Base-by-base conservation (phyloP, 768 basidiomycete species). In the Tylopilus vinaceipallidus region DNA sequence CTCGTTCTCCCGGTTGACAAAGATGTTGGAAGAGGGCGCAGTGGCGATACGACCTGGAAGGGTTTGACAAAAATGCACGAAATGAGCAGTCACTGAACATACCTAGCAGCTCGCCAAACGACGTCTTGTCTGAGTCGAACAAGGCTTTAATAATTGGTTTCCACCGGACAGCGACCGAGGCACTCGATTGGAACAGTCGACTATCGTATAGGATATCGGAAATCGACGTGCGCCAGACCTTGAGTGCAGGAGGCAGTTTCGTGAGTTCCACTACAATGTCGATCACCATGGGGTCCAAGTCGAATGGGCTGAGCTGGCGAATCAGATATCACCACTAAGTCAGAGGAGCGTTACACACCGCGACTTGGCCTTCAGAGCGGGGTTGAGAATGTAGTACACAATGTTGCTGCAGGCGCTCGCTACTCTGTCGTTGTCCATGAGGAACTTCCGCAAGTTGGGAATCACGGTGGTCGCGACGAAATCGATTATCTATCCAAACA, bases 1-100 rank as follows among this genome's bases (percentile, higher is more conserved):
- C 70, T 99, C 97, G 47, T 93, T 90, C 64, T 98, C 97, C 39
- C 88, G 76, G 62, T 93, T 98, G 26, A 92, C 87, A 69, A 99
- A 99, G 47, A 99, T 97, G 60, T 97, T 98, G 17, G 92, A 86
- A 0, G 95, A 95, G 1, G 97, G 87, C 0, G 85, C 82, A 3
- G 89, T 83, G 2, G 89, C 84, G 45, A 95, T 82, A 72, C 80
- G 82, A 64, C 84, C 95, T 78, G 58, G 29, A 39, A 70, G 6
- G 57, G 39, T 8, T 66, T 34, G 49, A 22, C 34, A 17, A 47
- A 6, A 33, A 70, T 66, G n/a, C 49, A 47, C 35, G 64, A 65
- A 16, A 39, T 47, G 69, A 59, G 16, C 72, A 50, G 12, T 63
- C 36, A 22, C 50, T 5, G 35, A 63, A 69, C 78, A 53, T 61